phyloP scores from a whole-genome alignment of 2,329 filamentous ascomycete species.

The Setomelanomma holmii region DNA sequence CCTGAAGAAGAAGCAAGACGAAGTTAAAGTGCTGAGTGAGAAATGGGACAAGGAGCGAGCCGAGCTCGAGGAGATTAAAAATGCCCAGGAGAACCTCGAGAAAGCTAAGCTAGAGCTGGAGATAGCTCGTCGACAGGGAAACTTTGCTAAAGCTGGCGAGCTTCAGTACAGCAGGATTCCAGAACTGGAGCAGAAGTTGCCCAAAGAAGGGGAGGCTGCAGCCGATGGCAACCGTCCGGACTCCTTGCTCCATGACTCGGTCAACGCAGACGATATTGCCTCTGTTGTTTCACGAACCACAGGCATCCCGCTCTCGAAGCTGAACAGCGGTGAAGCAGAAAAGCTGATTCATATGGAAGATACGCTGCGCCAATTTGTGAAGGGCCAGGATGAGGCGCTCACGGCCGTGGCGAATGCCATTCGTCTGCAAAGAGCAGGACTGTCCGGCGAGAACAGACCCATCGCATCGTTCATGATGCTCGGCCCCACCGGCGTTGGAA shows the following conservation, averaged over 20 bases:
- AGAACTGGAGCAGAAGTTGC: conserved; percentile 76
- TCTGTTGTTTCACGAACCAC: conserved; percentile 89
- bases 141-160: conserved; percentile 90
- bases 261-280: conserved; percentile 95
- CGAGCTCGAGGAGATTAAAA: conserved; percentile 87
- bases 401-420: conserved; percentile 92
- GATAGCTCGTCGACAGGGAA: conserved; percentile 82
- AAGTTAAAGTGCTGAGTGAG: conserved; percentile 75
- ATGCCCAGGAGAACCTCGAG: conserved; percentile 86
- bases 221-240: conserved; percentile 48
- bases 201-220: conserved; percentile 68
- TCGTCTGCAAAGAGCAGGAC: conserved; percentile 87
- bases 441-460: conserved; percentile 90
- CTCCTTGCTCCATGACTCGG: conserved; percentile 85
- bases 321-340: conserved; percentile 92
- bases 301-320: conserved; percentile 89
- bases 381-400: conserved; percentile 93
- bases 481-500: conserved; percentile 94
- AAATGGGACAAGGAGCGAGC: conserved; percentile 90
- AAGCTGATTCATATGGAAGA: conserved; percentile 97
- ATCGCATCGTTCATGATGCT: conserved; percentile 97
- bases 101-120: conserved; percentile 85
- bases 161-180: conserved; percentile 89
- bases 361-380: conserved; percentile 79
- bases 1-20: conserved; percentile 77